Evolutionary conservation across 495 filamentous ascomycete genomes (phyloP), one percentile per base, ranked within the genome.

Genomic region (Cenococcum geophilum): DNA sequence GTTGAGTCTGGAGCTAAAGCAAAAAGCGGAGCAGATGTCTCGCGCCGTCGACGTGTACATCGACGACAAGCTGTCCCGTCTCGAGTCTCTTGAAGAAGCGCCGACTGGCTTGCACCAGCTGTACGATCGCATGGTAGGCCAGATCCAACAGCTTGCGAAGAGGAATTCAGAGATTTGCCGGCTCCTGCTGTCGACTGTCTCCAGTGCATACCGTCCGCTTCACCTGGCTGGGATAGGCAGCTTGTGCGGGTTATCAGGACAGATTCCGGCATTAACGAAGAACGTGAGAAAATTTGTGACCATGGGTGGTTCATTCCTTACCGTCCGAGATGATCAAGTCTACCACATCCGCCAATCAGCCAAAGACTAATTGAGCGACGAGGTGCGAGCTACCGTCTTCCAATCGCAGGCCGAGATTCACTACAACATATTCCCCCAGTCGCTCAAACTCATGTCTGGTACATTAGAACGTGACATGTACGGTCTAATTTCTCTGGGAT

Each of bases 1-100:
- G 60, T 59, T 75, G 5, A 62, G 60, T 32, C 66, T 77, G 20
- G 73, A 75, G 66, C 18, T 74, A 11, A 49, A 49, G 18, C 9
- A 49, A 22, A 73, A 74, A 35, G 49, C 47, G 27, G 69, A 69
- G 40, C 61, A 57, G 11, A 59, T 35, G 40, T 64, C 55, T 11
- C 16, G 27, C 10, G 36, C 55, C 22, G 55, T 57, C 45, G 34
- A 43, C 11, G 21, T 16, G 0, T 80, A 71, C 50, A 76, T 80
- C 42, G 11, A 67, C 0, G 23, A 71, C 37, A 8, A 21, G 6
- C 10, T 57, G 5, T 57, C 55, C 5, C 6, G 45, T 12, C 21
- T 57, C 10, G 9, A 25, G 21, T 5, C 48, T 12, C 5, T 48
- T 45, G 5, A 57, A 25, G 4, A 42, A 48, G 40, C 47, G 11